Percentiles rank a stretch among this genome's conserved stretches.
These are phyloP conservation scores for Euphorbia lathyris DNA, from an alignment of 345 rosid genomes.

Conservation along the genomic window DNA sequence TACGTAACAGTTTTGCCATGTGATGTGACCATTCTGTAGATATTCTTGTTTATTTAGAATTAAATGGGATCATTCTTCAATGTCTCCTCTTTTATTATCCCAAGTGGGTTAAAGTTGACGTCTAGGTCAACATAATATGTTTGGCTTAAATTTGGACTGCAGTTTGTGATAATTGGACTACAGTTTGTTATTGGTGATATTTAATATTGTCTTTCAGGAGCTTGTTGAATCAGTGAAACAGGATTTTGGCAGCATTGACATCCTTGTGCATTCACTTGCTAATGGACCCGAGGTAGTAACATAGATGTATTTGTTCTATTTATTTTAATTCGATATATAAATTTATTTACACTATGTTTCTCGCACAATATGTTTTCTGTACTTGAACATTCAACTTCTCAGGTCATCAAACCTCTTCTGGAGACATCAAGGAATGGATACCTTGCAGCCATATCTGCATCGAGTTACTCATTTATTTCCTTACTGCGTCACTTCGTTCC, in stretches of 20 bases:
- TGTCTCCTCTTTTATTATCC: not conserved
- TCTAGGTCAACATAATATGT: too few species aligned
- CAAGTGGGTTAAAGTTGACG: not conserved
- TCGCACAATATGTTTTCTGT: slow-evolving; percentile 3
- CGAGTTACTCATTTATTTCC: slow-evolving; percentile 91
- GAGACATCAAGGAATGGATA: slow-evolving; percentile 95
- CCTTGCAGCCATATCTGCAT: slow-evolving; percentile 89
- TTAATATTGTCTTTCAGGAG: slow-evolving; percentile 46
- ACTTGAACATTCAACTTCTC: not conserved
- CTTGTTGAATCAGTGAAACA: slow-evolving; percentile 80
- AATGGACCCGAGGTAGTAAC: slow-evolving; percentile 95
- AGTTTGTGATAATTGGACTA: not conserved
- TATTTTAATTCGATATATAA: too few species aligned
- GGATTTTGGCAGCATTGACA: slow-evolving; percentile 90
- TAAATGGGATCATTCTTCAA: not conserved
- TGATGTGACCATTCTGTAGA: not conserved
- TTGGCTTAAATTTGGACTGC: not conserved
- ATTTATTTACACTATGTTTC: not conserved
- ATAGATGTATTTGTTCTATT: not conserved
- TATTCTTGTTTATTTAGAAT: not conserved
- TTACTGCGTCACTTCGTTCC: slow-evolving; percentile 84
- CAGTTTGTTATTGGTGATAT: slow-evolving; percentile 39
- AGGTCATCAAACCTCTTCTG: slow-evolving; percentile 89
- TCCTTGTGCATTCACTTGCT: slow-evolving; percentile 94
- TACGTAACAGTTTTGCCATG: not conserved